Base-by-base conservation (phyloP, 805 yeast species). In the Saccharomycopsis schoenii region DNA sequence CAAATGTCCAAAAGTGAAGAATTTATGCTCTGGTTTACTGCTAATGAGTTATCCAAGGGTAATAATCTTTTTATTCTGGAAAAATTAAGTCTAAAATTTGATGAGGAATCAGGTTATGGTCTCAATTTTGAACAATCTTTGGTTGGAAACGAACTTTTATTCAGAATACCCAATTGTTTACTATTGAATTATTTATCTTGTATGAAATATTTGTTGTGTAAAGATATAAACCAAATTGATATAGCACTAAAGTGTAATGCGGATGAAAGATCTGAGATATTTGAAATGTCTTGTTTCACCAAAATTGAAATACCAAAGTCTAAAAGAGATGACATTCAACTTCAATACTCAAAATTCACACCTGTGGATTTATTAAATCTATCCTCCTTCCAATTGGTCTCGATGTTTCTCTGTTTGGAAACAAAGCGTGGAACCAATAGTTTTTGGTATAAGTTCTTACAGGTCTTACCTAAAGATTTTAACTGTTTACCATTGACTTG, bases 351-450 rank as follows among this genome's bases (percentile, higher is more conserved):
- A 17, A 43, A 39, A 15, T 39, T 61, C 17, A 24, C 41, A 15
- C 39, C 40, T 15, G 10, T n/a, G 25, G 34, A 54, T 19, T 24
- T 61, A 24, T 19, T 47, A 6, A 19, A 42, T 11, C 34, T 62
- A 8, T 39, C 61, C 9, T 60, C 62, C 12, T 62, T 59, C 34
- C 64, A 62, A 43, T 21, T 62, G 17, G 55, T 62, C 11, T 10
- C 55, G 6, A 25, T 62, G 51, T 62, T 52, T 37, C 39, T 62
- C 24, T 37, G 39, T 2, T 21, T 57, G 19, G 64, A 62, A 39
- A 36, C 15, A 9, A 15, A 15, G 25, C 54, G 58, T 9, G 42
- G 51, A 14, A n/a, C 6, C 6, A 19, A 34, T 1, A 62, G 64
- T 54, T 57, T 57, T 41, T 62, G 61, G 60, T n/a, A 21, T 15